A percentile compares a stretch with the other conserved stretches of the same genome.
These are phyloP conservation scores for Phytophthora rubi DNA, from an alignment of 352 stramenopile species.

Conservation along the genomic window DNA sequence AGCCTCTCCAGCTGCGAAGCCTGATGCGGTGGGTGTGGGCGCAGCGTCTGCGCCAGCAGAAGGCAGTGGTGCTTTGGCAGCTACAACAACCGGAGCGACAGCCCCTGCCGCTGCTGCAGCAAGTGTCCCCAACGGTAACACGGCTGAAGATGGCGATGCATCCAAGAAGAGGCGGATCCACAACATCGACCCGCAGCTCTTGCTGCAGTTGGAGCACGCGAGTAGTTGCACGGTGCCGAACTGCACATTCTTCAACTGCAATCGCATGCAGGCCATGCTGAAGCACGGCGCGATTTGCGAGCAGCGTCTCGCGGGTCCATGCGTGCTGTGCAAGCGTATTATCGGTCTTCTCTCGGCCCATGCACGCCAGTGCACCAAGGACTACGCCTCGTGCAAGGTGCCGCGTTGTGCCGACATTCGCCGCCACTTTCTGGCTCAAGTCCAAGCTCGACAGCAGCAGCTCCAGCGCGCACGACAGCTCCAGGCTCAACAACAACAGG, in stretches of 20 bases:
- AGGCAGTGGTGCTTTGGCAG: constrained; percentile 1
- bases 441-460: constrained; percentile 80
- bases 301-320: constrained; percentile 79
- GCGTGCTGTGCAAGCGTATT: constrained; percentile 88
- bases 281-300: constrained; percentile 89
- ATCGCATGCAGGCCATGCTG: constrained; percentile 89
- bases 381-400: constrained; percentile 80
- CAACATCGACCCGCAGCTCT: constrained; percentile 88
- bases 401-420: constrained; percentile 87
- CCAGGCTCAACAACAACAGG: constrained; percentile 40
- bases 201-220: constrained; percentile 87
- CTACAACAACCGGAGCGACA: constrained; percentile 1
- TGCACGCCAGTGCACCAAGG: constrained; percentile 82
- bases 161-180: constrained; percentile 92
- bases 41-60: constrained; percentile 4
- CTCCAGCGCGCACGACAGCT: constrained; percentile 49
- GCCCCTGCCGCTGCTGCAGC: constrained; percentile 1
- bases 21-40: constrained; percentile 7
- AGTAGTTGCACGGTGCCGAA: constrained; percentile 73
- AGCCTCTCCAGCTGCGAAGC: constrained; percentile 8
- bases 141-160: constrained; percentile 66
- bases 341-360: constrained; percentile 84
- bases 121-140: constrained; percentile 15
- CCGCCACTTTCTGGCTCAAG: constrained; percentile 80
- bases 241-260: constrained; percentile 88